These are phyloP conservation scores for Myochromella boudieri DNA, from an alignment of 768 basidiomycete species.

Conservation along the genomic window DNA sequence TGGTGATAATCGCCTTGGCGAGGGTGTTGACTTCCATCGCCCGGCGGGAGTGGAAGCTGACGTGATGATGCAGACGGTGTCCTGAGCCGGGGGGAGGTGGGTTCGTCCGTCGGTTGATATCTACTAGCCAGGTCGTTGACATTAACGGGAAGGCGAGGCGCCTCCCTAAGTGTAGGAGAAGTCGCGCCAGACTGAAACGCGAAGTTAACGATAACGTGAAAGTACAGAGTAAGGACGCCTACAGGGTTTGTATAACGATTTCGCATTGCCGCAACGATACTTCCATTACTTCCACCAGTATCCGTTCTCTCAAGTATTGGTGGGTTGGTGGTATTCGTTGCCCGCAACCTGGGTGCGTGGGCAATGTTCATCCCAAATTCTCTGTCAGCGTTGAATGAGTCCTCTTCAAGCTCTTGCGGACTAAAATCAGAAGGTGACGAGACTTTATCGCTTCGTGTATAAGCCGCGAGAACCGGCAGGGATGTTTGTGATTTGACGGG, in stretches of 20 bases:
- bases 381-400: conserved; percentile 22
- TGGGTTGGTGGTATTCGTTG: conserved; percentile 28
- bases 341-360: conserved; percentile 24
- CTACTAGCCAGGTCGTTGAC: conserved; percentile 64
- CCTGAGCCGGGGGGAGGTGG: conserved; percentile 38
- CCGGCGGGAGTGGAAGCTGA: conserved; percentile 17
- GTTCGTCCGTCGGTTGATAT: conserved; percentile 49
- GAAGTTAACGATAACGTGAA: conserved; percentile 6
- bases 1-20: conserved; percentile 22
- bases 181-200: conserved; percentile 43
- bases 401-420: conserved; percentile 12
- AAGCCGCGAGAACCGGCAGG: background rate
- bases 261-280: conserved; percentile 69
- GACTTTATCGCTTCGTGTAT: background rate
- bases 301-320: conserved; percentile 48
- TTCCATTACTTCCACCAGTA: conserved; percentile 51
- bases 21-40: conserved; percentile 20
- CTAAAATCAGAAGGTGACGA: background rate
- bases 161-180: conserved; percentile 58
- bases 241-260: conserved; percentile 61
- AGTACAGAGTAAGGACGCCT: conserved; percentile 23
- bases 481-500: background rate
- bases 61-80: conserved; percentile 34
- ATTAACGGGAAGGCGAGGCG: conserved; percentile 62
- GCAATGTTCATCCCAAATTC: conserved; percentile 32